Percentiles rank a stretch among this genome's conserved stretches.
Conservation (phyloP, 768 basidiomycete species). For the Kwoniella heveanensis region DNA sequence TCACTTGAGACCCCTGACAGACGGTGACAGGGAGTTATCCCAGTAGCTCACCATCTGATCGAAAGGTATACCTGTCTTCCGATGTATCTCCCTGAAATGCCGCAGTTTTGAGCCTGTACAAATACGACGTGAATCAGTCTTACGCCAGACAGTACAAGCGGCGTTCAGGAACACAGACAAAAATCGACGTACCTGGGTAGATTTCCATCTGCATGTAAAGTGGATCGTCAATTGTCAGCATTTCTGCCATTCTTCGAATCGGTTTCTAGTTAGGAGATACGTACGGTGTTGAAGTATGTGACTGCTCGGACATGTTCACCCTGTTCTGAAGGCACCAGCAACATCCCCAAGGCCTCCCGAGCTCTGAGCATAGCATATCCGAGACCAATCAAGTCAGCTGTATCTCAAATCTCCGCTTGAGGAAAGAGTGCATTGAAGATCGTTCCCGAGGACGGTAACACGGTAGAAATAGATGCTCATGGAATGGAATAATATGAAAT, state of each 20-base stretch:
- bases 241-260: no score
- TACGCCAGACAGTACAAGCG: background rate
- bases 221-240: background rate
- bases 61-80: conserved; percentile 74
- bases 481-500: background rate
- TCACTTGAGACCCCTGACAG: no score
- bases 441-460: no score
- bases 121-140: background rate
- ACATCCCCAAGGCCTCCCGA: conserved; percentile 65
- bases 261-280: conserved; percentile 2
- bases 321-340: conserved; percentile 52
- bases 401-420: no score
- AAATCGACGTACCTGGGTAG: conserved; percentile 50
- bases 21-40: no score
- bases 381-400: no score
- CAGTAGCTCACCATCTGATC: conserved; percentile 68
- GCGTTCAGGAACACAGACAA: no score
- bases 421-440: no score
- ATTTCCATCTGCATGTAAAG: conserved; percentile 51
- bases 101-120: conserved; percentile 72
- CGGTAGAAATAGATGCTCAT: no score
- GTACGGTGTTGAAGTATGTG: conserved; percentile 56
- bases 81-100: conserved; percentile 75
- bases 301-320: conserved; percentile 52
- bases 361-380: conserved; percentile 63